Evolutionary conservation across 768 basidiomycete species (phyloP).

Genomic region (Suillus clintonianus): DNA sequence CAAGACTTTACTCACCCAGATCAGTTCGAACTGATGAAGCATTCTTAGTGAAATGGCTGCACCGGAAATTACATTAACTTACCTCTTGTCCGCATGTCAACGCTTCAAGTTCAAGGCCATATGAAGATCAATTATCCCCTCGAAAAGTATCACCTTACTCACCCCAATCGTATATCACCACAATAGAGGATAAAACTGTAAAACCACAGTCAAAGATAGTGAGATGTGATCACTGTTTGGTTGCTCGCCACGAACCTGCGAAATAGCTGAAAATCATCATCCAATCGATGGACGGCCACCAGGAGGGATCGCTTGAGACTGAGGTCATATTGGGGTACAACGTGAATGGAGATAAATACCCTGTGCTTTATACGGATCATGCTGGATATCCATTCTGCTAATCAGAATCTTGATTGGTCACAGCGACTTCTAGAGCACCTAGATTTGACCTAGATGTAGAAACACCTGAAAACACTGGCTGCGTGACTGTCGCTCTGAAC

Average conservation of each 20-base stretch:
- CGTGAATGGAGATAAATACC: too few relatives aligned
- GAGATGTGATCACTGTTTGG: not conserved
- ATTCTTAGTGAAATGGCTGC: too few relatives aligned
- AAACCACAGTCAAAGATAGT: not conserved
- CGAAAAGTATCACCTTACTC: not conserved
- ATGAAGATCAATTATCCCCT: not conserved
- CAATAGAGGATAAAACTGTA: not conserved
- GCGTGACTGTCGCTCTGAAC: too few relatives aligned
- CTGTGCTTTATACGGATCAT: too few relatives aligned
- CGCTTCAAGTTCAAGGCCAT: not conserved
- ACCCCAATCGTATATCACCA: not conserved
- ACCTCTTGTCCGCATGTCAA: not conserved
- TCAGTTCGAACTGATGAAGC: not conserved
- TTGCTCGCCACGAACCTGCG: not conserved
- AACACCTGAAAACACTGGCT: too few relatives aligned
- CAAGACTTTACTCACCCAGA: not conserved
- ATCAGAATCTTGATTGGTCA: too few relatives aligned
- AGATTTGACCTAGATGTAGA: too few relatives aligned
- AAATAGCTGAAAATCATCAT: not conserved
- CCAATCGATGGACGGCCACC: not conserved
- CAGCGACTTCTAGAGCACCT: too few relatives aligned
- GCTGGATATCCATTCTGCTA: too few relatives aligned
- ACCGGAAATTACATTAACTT: not conserved
- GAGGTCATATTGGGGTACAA: not conserved
- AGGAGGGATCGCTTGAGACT: not conserved